phyloP scores from a whole-genome alignment of 2,329 filamentous ascomycete genomes.

The Pseudocercospora ulei region DNA sequence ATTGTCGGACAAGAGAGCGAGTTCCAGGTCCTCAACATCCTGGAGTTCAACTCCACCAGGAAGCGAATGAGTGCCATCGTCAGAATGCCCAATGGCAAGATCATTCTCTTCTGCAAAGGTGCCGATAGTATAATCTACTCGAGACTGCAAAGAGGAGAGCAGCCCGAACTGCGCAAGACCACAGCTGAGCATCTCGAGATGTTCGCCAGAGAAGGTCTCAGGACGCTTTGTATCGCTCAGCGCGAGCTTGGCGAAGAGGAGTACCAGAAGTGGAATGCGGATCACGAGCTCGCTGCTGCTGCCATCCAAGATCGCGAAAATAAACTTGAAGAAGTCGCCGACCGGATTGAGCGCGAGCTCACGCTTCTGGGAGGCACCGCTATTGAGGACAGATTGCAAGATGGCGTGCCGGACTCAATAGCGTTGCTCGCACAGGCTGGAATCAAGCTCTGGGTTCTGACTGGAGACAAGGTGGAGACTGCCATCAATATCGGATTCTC shows the following conservation, averaged over 20 bases:
- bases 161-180: conserved; percentile 66
- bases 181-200: conserved; percentile 94
- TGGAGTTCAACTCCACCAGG: conserved; percentile 93
- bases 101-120: conserved; percentile 91
- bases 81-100: conserved; percentile 80
- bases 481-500: conserved; percentile 99
- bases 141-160: conserved; percentile 72
- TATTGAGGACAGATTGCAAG: conserved; percentile 92
- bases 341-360: conserved; percentile 82
- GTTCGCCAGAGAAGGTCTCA: conserved; percentile 89
- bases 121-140: conserved; percentile 97
- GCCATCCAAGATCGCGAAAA: conserved; percentile 80
- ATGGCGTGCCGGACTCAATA: conserved; percentile 93
- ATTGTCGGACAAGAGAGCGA: conserved; percentile 74
- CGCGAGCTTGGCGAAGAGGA: conserved; percentile 69
- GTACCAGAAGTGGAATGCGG: conserved; percentile 72
- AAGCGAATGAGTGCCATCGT: conserved; percentile 98
- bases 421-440: conserved; percentile 81
- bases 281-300: conserved; percentile 78
- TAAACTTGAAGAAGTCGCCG: conserved; percentile 80
- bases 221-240: conserved; percentile 88
- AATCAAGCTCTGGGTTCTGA: conserved; percentile 97
- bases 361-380: conserved; percentile 85
- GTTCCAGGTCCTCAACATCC: conserved; percentile 82
- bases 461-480: conserved; percentile 96